Evolutionary conservation across 1,139 yeast genomes (phyloP).

Genomic region (Suhomyces bolitotheri): DNA sequence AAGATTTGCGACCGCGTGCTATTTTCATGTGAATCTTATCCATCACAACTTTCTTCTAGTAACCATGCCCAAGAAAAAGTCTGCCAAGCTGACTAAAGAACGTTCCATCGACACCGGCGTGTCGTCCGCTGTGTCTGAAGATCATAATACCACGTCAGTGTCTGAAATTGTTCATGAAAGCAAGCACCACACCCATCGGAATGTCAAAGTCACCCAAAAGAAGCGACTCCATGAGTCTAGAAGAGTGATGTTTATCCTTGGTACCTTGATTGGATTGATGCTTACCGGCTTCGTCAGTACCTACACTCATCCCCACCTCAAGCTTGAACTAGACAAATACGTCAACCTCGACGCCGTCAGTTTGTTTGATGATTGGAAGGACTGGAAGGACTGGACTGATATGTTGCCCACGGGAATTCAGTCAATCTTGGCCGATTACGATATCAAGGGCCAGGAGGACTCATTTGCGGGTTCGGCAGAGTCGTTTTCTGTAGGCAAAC

Average conservation of each 20-base stretch:
- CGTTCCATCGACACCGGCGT: too few species aligned
- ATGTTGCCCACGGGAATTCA: conserved; percentile 66
- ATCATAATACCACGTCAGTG: too few species aligned
- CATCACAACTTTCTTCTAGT: too few species aligned
- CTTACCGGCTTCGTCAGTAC: conserved; percentile 66
- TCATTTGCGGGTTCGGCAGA: conserved; percentile 62
- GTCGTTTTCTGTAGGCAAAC: conserved; percentile 83
- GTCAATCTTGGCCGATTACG: conserved; percentile 59
- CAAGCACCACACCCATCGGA: too few species aligned
- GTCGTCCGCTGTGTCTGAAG: too few species aligned
- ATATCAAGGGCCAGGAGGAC: conserved; percentile 30
- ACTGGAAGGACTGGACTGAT: conserved; percentile 58
- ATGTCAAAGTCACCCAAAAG: too few species aligned
- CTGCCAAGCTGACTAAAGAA: too few species aligned
- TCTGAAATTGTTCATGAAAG: too few species aligned
- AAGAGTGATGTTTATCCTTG: conserved; percentile 50
- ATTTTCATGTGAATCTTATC: too few species aligned
- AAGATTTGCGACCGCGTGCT: too few species aligned
- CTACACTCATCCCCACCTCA: conserved; percentile 40
- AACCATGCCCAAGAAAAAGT: too few species aligned
- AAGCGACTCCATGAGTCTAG: conserved; percentile 38
- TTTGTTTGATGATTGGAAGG: conserved; percentile 30
- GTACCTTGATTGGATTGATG: conserved; percentile 69
- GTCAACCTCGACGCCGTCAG: conserved; percentile 54
- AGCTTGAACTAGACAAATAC: conserved; percentile 52